Evolutionary conservation across 805 yeast genomes (phyloP), one percentile per base, ranked within the genome.

Genomic region (Candida railenensis): DNA sequence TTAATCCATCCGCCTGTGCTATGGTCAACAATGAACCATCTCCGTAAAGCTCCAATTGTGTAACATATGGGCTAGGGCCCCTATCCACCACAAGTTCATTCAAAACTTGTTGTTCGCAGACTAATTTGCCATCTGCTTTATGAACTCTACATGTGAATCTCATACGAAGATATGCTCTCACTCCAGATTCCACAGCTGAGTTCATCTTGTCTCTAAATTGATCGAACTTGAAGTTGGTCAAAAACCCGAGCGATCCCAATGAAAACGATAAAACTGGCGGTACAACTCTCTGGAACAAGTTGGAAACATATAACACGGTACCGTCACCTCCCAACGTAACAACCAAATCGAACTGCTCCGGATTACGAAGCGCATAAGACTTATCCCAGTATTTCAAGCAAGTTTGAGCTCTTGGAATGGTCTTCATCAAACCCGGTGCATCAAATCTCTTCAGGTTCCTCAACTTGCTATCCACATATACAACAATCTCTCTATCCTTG

Each of bases 1-100:
- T 91, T 15, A 91, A 70, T 0, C 97, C 97, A 66, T 91, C 97
- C 1, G 97, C 97, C 63, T 89, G 96, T 1, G 95, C 94, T 20
- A 88, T 85, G 0, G 98, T 91, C 46, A 91, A 71, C 28, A 90
- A 69, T 9, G 88, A 81, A 21, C 87, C 89, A 63, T 92, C 94
- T 2, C 97, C 96, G 56, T 87, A 91, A 21, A 92, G 67, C 59
- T 92, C 97, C 47, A 92, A 74, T 79, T 85, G 87, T 0, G 97
- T 87, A 7, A 91, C 88, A 69, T 83, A 90, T 0, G 98, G 96
- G 28, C 91, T 85, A 3, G 97, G 96, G 0, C 98, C 98, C 43
- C 98, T 74, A 61, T 91, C 97, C 22, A 92, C 83, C 0, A 94
- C 95, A 48, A 92, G 69, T 63, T 91, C 98, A 62, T 91, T 91